A percentile compares a stretch with the other conserved stretches of the same genome.
phyloP scores from a whole-genome alignment of 768 basidiomycete genomes.

The Saitozyma podzolica region DNA sequence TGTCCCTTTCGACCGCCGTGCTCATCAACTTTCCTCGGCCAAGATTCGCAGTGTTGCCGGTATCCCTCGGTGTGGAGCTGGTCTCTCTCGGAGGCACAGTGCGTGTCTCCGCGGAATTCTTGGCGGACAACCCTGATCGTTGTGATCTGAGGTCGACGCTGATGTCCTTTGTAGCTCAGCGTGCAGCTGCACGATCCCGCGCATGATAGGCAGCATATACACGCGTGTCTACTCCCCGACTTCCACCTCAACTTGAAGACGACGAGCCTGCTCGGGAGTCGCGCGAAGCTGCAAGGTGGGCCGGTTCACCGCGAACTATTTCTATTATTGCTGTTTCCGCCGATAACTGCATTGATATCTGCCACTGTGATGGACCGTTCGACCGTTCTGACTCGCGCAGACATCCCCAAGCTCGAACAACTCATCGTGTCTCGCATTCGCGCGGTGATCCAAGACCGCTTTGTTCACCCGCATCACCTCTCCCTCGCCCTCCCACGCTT shows the following conservation, averaged over 20 bases:
- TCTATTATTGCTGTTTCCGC: background rate
- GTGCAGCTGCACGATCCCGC: constrained; percentile 53
- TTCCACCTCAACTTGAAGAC: constrained; percentile 84
- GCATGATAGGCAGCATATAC: constrained; percentile 59
- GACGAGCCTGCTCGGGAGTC: constrained; percentile 87
- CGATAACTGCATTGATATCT: too few species aligned
- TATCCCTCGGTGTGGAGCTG: constrained; percentile 78
- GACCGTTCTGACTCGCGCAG: constrained; percentile 42
- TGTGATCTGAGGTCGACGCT: constrained; percentile 2
- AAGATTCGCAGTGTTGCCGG: constrained; percentile 56
- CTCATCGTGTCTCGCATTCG: constrained; percentile 83
- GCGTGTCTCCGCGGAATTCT: constrained; percentile 30
- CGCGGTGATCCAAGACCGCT: constrained; percentile 56
- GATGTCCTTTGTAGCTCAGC: constrained; percentile 32
- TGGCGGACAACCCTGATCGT: background rate
- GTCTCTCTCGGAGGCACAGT: constrained; percentile 80
- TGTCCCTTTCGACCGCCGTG: constrained; percentile 56
- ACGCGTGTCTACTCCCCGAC: constrained; percentile 76
- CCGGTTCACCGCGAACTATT: background rate
- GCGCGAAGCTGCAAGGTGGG: constrained; percentile 80
- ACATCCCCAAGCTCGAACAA: constrained; percentile 96
- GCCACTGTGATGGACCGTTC: background rate
- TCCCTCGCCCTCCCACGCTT: constrained; percentile 42
- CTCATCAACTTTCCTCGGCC: constrained; percentile 57
- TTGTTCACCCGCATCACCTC: constrained; percentile 51